A percentile compares a stretch with the other conserved stretches of the same genome.
phyloP scores from a whole-genome alignment of 2,329 filamentous ascomycete species.

The Aureobasidium sp. region DNA sequence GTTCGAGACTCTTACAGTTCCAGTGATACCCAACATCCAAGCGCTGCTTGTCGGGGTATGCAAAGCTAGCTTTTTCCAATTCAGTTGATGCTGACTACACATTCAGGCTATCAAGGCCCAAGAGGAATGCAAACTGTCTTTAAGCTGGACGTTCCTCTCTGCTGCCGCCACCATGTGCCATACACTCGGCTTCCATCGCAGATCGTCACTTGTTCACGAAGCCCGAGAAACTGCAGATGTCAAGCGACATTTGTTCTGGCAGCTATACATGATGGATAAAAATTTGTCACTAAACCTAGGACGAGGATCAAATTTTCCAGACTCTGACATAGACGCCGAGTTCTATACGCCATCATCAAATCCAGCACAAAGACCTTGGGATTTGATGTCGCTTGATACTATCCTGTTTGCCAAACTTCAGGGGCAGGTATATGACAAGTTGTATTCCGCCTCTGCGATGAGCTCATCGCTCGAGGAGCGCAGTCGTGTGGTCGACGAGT shows the following conservation, averaged over 20 bases:
- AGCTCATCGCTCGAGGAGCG: neutral
- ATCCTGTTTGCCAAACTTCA: conserved; percentile 13
- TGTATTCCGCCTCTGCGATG: conserved; percentile 11
- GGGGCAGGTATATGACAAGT: conserved; percentile 15
- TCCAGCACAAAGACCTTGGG: conserved; percentile 14
- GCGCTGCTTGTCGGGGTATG: conserved; percentile 15
- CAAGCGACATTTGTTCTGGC: conserved; percentile 18
- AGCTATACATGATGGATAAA: conserved; percentile 15
- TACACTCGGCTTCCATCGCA: conserved; percentile 15
- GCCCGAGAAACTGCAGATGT: conserved; percentile 6
- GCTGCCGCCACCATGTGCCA: conserved; percentile 16
- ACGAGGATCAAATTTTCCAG: conserved; percentile 14
- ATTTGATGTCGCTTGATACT: conserved; percentile 9
- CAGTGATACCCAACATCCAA: conserved; percentile 13
- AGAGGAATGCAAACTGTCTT: conserved; percentile 16
- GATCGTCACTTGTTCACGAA: conserved; percentile 12
- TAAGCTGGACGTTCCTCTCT: conserved; percentile 16
- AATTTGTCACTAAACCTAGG: conserved; percentile 15
- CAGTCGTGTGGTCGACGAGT: neutral
- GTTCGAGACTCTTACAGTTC: conserved; percentile 15
- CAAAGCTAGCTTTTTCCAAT: too few species aligned
- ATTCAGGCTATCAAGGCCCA: conserved; percentile 12
- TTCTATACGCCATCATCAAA: conserved; percentile 5
- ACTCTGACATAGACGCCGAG: conserved; percentile 16
- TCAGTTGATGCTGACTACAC: neutral